Base-by-base conservation (phyloP, 164 flowering plant species). In the Berberis thunbergii region DNA sequence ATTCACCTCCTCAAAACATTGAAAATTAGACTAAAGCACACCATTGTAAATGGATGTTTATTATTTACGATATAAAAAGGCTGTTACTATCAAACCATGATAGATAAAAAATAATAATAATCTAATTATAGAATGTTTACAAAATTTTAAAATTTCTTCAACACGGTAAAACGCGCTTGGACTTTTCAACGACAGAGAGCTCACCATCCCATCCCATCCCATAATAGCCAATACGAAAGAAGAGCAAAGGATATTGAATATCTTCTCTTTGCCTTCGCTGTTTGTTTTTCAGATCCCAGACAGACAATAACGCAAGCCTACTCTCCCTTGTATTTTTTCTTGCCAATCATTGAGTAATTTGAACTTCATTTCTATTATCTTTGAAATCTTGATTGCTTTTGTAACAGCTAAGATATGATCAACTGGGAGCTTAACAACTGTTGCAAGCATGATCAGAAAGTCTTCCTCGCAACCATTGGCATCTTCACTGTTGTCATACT, bases 391-490 rank as follows among this genome's bases (percentile, higher is more conserved):
- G 4, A 46, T 46, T 46, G 4, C 8, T 46, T 46, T 46, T 46
- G 8, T 46, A 4, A 4, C 4, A 52, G n/a, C 54, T 9, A 1
- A 41, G 67, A 72, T 53, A 66, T 72, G 75, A 77, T 77, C 50
- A 85, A 89, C 54, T 86, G 96, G 96, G 92, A 85, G 70, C 78
- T 89, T 38, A 81, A 74, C 73, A 65, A 73, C 48, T 89, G 96
- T 70, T 89, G 96, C 67, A 67, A 85, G 39, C 86, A 72, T 45
- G 91, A 89, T 2, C 96, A 86, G 71, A 72, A 48, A 10, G 74
- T 69, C 41, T 89, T 89, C 60, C 72, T 86, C 1, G 69, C 62
- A 41, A 79, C 85, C 12, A 79, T 83, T 49, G 83, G 77, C 4
- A 69, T 87, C 69, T 89, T 64, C 75, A 80, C 89, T 50, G 78